Conservation (phyloP, 768 basidiomycete species). For the Pulveroboletus sp. region DNA sequence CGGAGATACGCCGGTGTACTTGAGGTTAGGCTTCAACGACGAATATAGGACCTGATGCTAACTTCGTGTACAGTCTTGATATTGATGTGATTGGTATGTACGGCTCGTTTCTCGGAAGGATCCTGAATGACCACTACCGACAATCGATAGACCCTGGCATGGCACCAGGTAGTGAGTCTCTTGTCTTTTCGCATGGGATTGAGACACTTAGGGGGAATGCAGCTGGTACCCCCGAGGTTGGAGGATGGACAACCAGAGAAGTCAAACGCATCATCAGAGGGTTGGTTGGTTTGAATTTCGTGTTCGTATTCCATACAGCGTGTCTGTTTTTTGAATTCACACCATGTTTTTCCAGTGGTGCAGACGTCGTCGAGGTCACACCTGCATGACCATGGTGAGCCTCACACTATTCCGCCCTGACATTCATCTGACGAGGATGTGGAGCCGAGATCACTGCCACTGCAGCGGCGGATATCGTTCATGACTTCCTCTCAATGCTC, state of each 20-base stretch:
- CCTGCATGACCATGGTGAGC: constrained; percentile 25
- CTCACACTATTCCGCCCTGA: neutral
- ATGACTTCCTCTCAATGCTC: constrained; percentile 42
- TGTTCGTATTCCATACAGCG: constrained; percentile 38
- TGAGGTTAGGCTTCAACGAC: constrained; percentile 40
- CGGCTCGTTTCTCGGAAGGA: neutral
- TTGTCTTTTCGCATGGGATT: neutral
- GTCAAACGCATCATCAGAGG: constrained; percentile 78
- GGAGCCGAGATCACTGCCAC: constrained; percentile 39
- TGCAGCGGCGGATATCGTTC: constrained; percentile 42
- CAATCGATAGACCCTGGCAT: constrained; percentile 60
- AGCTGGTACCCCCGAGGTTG: constrained; percentile 83
- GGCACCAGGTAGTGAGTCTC: constrained; percentile 69
- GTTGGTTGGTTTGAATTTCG: constrained; percentile 71
- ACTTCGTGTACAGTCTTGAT: constrained; percentile 47
- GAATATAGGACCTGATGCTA: neutral
- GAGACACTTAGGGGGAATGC: neutral
- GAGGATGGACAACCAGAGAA: constrained; percentile 82
- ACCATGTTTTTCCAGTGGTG: constrained; percentile 11
- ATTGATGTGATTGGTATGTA: constrained; percentile 74
- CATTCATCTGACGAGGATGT: constrained; percentile 6
- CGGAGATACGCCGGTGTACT: constrained; percentile 70
- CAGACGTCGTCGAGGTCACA: constrained; percentile 24
- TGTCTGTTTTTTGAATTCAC: neutral
- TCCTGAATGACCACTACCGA: constrained; percentile 2